Percentiles rank a stretch among this genome's conserved stretches.
Evolutionary conservation across 441 rosid genomes (phyloP).

Genomic region (Corymbia citriodora): DNA sequence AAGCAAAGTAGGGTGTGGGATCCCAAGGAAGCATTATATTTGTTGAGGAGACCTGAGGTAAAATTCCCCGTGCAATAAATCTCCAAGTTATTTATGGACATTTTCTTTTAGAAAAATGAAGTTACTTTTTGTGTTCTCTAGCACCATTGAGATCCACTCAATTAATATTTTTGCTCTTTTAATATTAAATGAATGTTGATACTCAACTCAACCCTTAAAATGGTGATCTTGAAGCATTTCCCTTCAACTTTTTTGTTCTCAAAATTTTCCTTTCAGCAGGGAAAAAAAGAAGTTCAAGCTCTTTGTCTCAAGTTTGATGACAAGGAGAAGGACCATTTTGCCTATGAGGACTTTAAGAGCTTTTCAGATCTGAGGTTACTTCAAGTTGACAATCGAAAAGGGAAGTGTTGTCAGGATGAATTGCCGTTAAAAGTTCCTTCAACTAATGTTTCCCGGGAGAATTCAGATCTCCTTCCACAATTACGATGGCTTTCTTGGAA

Average conservation of each 20-base stretch:
- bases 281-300: no score
- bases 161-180: neutral
- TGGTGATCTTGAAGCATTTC: accelerated
- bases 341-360: accelerated
- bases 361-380: accelerated
- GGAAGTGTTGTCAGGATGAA: accelerated
- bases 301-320: no score
- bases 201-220: no score
- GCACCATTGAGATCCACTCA: accelerated
- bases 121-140: neutral
- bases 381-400: accelerated
- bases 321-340: accelerated
- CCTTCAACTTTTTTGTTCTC: neutral
- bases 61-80: accelerated
- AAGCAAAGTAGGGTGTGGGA: neutral
- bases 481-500: neutral
- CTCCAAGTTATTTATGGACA: accelerated
- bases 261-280: no score
- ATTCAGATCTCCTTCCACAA: neutral
- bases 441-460: neutral
- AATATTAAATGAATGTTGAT: accelerated
- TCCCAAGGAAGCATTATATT: accelerated
- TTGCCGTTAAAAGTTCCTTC: neutral
- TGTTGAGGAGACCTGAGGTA: accelerated
- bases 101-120: accelerated